Percentiles rank a stretch among this genome's conserved stretches.
These are phyloP conservation scores for Pythium chondricola DNA, from an alignment of 352 stramenopile species.

Conservation along the genomic window DNA sequence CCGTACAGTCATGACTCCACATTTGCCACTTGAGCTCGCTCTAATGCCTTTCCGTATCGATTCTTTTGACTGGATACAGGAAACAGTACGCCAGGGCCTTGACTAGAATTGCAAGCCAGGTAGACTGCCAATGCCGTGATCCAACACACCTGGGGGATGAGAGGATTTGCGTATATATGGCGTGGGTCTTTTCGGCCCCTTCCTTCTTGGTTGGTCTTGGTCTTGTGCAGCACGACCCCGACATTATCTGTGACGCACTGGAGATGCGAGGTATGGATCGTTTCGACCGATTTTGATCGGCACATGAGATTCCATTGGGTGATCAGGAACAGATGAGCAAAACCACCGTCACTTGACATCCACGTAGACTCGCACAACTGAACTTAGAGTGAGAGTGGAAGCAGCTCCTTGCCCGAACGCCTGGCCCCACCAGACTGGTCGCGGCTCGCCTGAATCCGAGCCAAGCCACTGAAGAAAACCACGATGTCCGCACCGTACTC, in stretches of 20 bases:
- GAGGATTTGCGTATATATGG: conserved; percentile 16
- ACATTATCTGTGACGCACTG: conserved; percentile 7
- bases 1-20: neutral
- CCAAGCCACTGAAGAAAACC: conserved; percentile 2
- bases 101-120: conserved; percentile 1
- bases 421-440: neutral
- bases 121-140: conserved; percentile 5
- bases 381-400: conserved; percentile 2
- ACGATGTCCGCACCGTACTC: conserved; percentile 1
- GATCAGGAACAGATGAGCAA: conserved; percentile 20
- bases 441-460: neutral
- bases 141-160: conserved; percentile 1
- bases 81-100: neutral
- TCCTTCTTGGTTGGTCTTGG: conserved; percentile 19
- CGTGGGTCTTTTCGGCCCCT: conserved; percentile 5
- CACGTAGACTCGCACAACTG: neutral
- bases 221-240: conserved; percentile 17
- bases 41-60: neutral
- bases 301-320: conserved; percentile 29
- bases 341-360: neutral
- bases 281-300: conserved; percentile 19
- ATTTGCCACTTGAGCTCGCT: neutral
- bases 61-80: neutral
- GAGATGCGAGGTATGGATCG: conserved; percentile 8
- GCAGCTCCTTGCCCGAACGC: neutral